Evolutionary conservation across 352 stramenopile genomes (phyloP).

Genomic region (Pythium aquatile): DNA sequence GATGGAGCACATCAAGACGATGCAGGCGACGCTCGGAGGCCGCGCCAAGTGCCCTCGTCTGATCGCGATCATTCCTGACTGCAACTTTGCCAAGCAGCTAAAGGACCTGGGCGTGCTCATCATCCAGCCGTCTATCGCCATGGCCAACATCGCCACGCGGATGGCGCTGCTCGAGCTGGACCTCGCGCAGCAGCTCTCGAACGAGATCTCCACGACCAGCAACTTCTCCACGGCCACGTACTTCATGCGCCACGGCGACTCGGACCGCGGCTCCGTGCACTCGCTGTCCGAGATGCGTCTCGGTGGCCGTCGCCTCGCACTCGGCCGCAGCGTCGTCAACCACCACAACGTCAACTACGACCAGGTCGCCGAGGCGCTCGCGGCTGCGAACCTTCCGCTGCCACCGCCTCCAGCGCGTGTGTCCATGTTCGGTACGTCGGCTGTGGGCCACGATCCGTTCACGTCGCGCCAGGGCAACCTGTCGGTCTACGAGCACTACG

Average conservation of each 20-base stretch:
- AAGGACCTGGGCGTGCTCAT: conserved; percentile 51
- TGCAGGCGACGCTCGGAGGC: conserved; percentile 37
- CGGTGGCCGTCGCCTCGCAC: conserved; percentile 22
- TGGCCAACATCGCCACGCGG: conserved; percentile 63
- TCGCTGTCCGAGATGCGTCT: conserved; percentile 43
- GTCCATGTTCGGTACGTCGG: conserved; percentile 54
- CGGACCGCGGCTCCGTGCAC: conserved; percentile 31
- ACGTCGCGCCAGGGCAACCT: conserved; percentile 31
- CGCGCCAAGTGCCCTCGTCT: conserved; percentile 41
- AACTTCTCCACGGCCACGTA: conserved; percentile 49
- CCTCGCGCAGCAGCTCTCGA: conserved; percentile 26
- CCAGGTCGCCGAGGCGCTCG: conserved; percentile 28
- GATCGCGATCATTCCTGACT: conserved; percentile 54
- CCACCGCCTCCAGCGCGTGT: conserved; percentile 48
- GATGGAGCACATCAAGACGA: conserved; percentile 47
- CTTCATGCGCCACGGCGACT: conserved; percentile 43
- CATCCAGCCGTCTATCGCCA: conserved; percentile 58
- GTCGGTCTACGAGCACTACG: conserved; percentile 68
- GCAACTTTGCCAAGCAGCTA: conserved; percentile 35
- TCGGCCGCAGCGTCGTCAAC: conserved; percentile 57
- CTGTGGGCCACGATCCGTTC: conserved; percentile 49
- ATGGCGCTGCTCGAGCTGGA: conserved; percentile 57
- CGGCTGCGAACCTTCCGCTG: conserved; percentile 22
- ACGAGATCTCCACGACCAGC: conserved; percentile 36
- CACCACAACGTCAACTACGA: conserved; percentile 58